Percentiles rank a stretch among this genome's conserved stretches.
Conservation (phyloP, 176 grass and related monocot genomes). For the Panicum miliaceum region DNA sequence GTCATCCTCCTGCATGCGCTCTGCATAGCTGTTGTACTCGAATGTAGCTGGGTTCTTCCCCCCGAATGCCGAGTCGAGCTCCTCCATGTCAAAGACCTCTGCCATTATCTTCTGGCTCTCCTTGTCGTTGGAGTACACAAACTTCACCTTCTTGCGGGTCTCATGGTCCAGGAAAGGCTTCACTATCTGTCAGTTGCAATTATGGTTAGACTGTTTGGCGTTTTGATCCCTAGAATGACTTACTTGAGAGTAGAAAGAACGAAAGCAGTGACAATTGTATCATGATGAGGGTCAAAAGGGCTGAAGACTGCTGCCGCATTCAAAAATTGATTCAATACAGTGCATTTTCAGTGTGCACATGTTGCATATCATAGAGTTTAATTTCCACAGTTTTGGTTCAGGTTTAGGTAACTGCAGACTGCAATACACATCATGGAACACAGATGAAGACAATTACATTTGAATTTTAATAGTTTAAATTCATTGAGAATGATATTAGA, state of each 20-base stretch:
- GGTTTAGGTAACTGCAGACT: not conserved
- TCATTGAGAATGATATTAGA: not conserved
- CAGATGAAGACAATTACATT: not conserved
- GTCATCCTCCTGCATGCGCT: slow-evolving; percentile 67
- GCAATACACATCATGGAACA: not conserved
- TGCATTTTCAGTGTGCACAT: not conserved
- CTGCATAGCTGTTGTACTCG: slow-evolving; percentile 63
- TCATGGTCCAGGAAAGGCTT: slow-evolving; percentile 77
- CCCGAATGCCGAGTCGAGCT: slow-evolving; percentile 69
- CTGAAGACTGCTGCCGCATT: not conserved
- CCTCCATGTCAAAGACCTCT: slow-evolving; percentile 69
- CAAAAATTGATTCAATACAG: not conserved
- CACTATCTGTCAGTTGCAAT: slow-evolving; percentile 61
- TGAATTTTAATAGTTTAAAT: not conserved
- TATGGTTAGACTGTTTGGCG: slow-evolving; percentile 26
- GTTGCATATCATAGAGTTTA: not conserved
- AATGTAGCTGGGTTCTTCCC: slow-evolving; percentile 62
- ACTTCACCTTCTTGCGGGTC: slow-evolving; percentile 81
- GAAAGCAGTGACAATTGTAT: not conserved
- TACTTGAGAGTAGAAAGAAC: not conserved
- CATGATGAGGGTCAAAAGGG: not conserved
- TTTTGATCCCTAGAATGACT: slow-evolving; percentile 10
- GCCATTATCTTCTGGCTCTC: slow-evolving; percentile 87
- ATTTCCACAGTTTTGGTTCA: not conserved
- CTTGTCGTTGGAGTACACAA: slow-evolving; percentile 69